These are phyloP conservation scores for Medicago arabica DNA, from an alignment of 306 rosid genomes.

Conservation along the genomic window DNA sequence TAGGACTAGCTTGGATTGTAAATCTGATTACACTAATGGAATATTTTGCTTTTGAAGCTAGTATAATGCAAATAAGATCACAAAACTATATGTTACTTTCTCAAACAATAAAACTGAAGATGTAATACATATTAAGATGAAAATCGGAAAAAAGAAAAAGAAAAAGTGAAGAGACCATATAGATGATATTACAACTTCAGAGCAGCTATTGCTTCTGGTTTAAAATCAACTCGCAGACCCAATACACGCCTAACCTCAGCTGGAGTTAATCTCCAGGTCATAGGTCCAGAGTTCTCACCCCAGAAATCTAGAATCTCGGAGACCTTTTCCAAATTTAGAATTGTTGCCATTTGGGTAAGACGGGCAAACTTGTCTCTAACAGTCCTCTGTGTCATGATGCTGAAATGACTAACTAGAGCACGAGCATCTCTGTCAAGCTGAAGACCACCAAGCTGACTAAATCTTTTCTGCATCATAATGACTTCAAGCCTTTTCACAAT, in stretches of 20 bases:
- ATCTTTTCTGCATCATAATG: conserved; percentile 95
- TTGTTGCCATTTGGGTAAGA: conserved; percentile 93
- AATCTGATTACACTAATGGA: not conserved
- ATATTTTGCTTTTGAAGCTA: conserved; percentile 29
- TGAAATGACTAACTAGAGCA: conserved; percentile 94
- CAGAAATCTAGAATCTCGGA: conserved; percentile 97
- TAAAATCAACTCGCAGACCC: conserved; percentile 90
- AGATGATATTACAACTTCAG: conserved; percentile 66
- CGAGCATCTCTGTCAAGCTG: conserved; percentile 96
- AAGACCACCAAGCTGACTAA: conserved; percentile 97
- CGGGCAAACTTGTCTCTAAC: conserved; percentile 97
- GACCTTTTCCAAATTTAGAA: conserved; percentile 92
- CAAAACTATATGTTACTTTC: not conserved
- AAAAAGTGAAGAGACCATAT: conserved; percentile 41
- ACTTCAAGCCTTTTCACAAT: conserved; percentile 94
- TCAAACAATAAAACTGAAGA: conserved; percentile 33
- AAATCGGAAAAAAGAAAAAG: conserved; percentile 47
- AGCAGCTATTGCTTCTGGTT: conserved; percentile 89
- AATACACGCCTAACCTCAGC: conserved; percentile 98
- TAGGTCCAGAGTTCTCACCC: conserved; percentile 99
- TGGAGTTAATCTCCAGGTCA: conserved; percentile 98
- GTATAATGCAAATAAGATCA: conserved; percentile 16
- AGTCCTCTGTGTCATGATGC: conserved; percentile 89
- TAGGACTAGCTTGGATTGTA: conserved; percentile 7
- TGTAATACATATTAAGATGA: conserved; percentile 35